Evolutionary conservation across 2,329 filamentous ascomycete species (phyloP), one percentile per base, ranked within the genome.

Genomic region (Cladophialophora immunda): DNA sequence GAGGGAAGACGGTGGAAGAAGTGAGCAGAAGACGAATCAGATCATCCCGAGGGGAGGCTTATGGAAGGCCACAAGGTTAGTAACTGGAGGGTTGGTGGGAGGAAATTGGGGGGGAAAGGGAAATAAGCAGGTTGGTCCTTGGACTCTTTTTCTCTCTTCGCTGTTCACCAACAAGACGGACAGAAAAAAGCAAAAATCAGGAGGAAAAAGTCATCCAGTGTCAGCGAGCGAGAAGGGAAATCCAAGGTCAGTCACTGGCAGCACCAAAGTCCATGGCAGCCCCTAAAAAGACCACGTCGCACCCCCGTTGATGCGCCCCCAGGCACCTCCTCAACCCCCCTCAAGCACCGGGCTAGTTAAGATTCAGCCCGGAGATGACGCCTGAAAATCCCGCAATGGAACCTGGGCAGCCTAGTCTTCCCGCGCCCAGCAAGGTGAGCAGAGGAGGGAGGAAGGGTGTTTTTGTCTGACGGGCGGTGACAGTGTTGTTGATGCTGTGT

Each of bases 311-410:
- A 30, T 34, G 38, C n/a, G 25, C 17, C 11, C 22, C 36, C 27
- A 15, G 27, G 36, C 32, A 27, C 7, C 47, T 5, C 22, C 41
- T 29, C 25, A 30, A 11, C 17, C 25, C 11, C 22, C 3, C 38
- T n/a, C 38, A 30, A 50, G 4, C 17, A 30, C 11, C 45, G 6
- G 45, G 57, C 57, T n/a, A 15, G 36, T 47, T 45, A 32, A 59
- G 41, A 30, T 34, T 30, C n/a, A 29, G 57, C 34, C n/a, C 19
- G 27, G 38, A 41, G 17, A 34, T 47, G 25, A 59, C 41, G 30
- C 58, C 58, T 61, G 47, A 61, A 60, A 61, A 52, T 61, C 58
- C 30, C 58, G 58, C 58, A 34, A 52, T 61, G 58, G 27, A 47
- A 61, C 58, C 45, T 29, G 22, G 30, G 58, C 27, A 34, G 58